These are phyloP conservation scores for Saraca asoca DNA, from an alignment of 331 rosid genomes.

Conservation along the genomic window DNA sequence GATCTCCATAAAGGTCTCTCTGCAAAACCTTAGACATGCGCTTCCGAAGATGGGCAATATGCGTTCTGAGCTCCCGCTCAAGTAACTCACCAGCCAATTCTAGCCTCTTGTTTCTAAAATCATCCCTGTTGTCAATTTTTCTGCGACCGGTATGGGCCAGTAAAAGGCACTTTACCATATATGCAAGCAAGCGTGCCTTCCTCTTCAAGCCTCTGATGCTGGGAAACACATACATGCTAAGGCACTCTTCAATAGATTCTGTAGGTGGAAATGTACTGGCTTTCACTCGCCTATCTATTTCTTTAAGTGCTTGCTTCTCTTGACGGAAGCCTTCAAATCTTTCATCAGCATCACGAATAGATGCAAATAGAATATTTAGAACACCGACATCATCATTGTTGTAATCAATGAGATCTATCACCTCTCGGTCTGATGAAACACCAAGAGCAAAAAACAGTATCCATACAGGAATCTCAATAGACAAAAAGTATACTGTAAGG, in stretches of 20 bases:
- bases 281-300: conserved; percentile 53
- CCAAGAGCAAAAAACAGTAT: conserved; percentile 81
- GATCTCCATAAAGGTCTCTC: conserved; percentile 87
- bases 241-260: conserved; percentile 74
- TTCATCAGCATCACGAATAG: conserved; percentile 72
- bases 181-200: conserved; percentile 81
- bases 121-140: conserved; percentile 83
- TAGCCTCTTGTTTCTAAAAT: conserved; percentile 85
- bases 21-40: conserved; percentile 83
- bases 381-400: conserved; percentile 54
- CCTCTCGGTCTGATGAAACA: conserved; percentile 73
- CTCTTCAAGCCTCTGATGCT: conserved; percentile 55
- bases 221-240: conserved; percentile 59
- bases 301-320: conserved; percentile 45
- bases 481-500: conserved; percentile 72
- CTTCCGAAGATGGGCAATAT: conserved; percentile 78
- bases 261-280: conserved; percentile 69
- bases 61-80: conserved; percentile 85
- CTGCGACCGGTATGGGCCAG: conserved; percentile 74
- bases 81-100: conserved; percentile 86
- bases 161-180: conserved; percentile 89
- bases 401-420: conserved; percentile 71
- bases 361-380: conserved; percentile 68
- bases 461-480: conserved; percentile 85
- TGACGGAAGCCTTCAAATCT: conserved; percentile 54